These are phyloP conservation scores for Schizochytrium sp. DNA, from an alignment of 108 stramenopile species.

Conservation along the genomic window DNA sequence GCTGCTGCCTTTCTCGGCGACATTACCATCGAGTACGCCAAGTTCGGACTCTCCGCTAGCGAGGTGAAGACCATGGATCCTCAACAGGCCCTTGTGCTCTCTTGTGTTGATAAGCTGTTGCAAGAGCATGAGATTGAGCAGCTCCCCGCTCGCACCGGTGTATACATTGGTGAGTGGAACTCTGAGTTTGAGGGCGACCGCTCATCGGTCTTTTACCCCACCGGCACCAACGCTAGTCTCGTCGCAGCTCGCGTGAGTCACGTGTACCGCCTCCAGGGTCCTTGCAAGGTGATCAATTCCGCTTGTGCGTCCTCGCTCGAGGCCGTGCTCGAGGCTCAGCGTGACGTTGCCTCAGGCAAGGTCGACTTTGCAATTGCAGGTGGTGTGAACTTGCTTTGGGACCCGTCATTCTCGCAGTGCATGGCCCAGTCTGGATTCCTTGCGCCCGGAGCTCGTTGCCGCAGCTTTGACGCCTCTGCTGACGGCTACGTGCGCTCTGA, in stretches of 20 bases:
- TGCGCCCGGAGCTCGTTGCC: constrained; percentile 42
- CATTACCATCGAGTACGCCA: constrained; percentile 30
- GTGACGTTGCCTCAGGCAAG: background rate
- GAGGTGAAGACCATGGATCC: constrained; percentile 25
- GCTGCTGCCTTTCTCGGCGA: constrained; percentile 42
- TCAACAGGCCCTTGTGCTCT: constrained; percentile 51
- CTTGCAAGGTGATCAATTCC: constrained; percentile 48
- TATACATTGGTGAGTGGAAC: constrained; percentile 28
- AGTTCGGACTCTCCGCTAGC: constrained; percentile 41
- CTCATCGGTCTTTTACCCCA: constrained; percentile 51
- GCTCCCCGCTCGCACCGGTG: background rate
- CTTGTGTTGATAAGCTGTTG: background rate
- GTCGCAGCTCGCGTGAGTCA: constrained; percentile 16
- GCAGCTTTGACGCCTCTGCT: constrained; percentile 58
- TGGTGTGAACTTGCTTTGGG: constrained; percentile 52
- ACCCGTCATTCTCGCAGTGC: constrained; percentile 52
- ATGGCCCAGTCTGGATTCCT: constrained; percentile 55
- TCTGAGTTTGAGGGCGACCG: constrained; percentile 48
- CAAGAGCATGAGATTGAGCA: constrained; percentile 25
- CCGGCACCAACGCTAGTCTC: constrained; percentile 51
- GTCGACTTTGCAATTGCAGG: background rate
- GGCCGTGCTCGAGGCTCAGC: constrained; percentile 7
- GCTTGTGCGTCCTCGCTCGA: constrained; percentile 56
- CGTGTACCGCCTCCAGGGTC: constrained; percentile 52
- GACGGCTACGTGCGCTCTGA: constrained; percentile 66